Base-by-base conservation (phyloP, 1,284 basidiomycete species). In the Athelia sp. region DNA sequence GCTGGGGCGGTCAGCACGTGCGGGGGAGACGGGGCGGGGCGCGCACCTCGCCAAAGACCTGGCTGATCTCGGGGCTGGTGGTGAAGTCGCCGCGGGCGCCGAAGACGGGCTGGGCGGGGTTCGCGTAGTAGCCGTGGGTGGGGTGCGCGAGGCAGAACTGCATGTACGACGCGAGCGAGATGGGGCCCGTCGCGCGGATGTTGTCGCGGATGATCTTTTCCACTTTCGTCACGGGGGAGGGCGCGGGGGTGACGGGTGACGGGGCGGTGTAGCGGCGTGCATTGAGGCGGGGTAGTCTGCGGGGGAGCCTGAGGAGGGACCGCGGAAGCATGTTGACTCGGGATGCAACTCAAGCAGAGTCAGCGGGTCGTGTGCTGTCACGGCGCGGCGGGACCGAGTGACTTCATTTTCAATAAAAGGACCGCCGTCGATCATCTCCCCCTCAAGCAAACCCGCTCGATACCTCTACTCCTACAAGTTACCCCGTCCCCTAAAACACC, bases 51-150 rank as follows among this genome's bases (percentile, higher is more conserved):
- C 97, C 97, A 66, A 99, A 99, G 0, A 93, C 82, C 65, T 98
- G 95, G 58, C 84, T 91, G 49, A 99, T 98, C 64, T 99, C 97
- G 1, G 97, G 97, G 55, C 89, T 93, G 1, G 97, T 99, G 35
- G 93, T 88, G 61, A 99, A 99, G 70, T 99, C 97, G 2, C 97
- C 97, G 31, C 78, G 74, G 0, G 81, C 60, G 10, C 97, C 97
- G 60, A 99, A 91, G 2, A 98, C 87, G 35, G 84, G 76, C 52
- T 86, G 75, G 3, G 67, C 57, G 0, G 81, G 72, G 49, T 86
- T 84, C 75, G 87, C 89, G 70, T 98, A 97, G 68, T 98, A 98
- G 1, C 94, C 94, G 51, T 90, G 73, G 0, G 79, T 85, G 1
- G 93, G 92, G 67, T 97, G 93, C 0, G 85, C 79, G 2, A 97